Conservation (phyloP, 371 early-diverging fungal species). For the Massospora cicadina region DNA sequence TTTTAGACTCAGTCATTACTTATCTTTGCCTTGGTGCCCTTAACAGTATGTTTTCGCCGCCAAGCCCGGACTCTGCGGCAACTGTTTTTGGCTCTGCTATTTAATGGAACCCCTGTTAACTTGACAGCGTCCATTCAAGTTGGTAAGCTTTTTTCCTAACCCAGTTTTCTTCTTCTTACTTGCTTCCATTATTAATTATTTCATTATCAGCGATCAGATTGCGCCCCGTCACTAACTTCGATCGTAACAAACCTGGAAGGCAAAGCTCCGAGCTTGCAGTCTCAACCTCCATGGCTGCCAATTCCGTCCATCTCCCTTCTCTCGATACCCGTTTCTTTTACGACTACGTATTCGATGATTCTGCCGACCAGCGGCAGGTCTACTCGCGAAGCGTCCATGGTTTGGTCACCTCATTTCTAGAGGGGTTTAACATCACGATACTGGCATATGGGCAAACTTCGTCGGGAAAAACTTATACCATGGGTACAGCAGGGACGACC, state of each 20-base stretch:
- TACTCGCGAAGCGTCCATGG: neutral
- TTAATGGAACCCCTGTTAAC: no score
- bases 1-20: no score
- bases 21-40: no score
- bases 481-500: conserved; percentile 55
- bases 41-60: no score
- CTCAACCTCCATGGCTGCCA: neutral
- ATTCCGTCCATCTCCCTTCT: neutral
- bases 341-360: neutral
- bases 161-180: neutral
- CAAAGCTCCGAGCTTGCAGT: neutral
- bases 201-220: conserved; percentile 5
- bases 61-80: no score
- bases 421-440: conserved; percentile 6
- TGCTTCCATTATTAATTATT: neutral
- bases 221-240: neutral
- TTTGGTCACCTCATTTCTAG: neutral
- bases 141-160: neutral
- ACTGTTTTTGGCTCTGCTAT: no score
- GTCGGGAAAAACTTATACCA: conserved; percentile 97
- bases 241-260: neutral
- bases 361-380: neutral
- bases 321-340: neutral
- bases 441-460: conserved; percentile 47
- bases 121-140: no score